Conservation (phyloP, 257 asterid species). For the Solanum okadae region DNA sequence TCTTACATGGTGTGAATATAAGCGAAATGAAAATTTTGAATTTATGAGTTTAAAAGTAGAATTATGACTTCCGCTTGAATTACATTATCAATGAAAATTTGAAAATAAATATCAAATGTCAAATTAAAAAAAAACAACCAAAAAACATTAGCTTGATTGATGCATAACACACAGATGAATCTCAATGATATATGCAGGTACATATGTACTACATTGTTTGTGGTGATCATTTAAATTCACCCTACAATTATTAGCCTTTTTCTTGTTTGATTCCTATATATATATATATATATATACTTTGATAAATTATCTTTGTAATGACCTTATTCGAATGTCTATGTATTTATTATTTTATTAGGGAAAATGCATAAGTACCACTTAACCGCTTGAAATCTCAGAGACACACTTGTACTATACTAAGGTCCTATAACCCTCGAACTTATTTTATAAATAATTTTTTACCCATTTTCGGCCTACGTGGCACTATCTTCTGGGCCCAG, state of each 20-base stretch:
- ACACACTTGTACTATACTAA: too few species aligned
- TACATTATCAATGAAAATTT: too few species aligned
- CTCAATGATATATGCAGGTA: background rate
- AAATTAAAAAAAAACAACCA: too few species aligned
- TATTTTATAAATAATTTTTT: too few species aligned
- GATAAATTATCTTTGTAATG: background rate
- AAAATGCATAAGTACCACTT: too few species aligned
- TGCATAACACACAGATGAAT: background rate
- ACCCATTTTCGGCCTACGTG: too few species aligned
- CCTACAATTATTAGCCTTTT: background rate
- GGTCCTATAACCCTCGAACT: too few species aligned
- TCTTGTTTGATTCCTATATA: background rate
- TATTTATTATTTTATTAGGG: too few species aligned
- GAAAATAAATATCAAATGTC: background rate
- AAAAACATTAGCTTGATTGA: background rate
- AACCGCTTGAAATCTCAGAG: too few species aligned
- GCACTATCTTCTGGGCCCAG: too few species aligned
- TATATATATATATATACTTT: too few species aligned
- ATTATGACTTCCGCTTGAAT: too few species aligned
- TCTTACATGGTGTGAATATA: background rate
- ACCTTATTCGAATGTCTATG: background rate
- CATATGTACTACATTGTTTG: background rate
- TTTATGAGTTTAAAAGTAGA: background rate
- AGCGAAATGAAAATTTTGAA: background rate
- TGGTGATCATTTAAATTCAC: background rate